Percentiles rank a stretch among this genome's conserved stretches.
Conservation (phyloP, 2,329 filamentous ascomycete genomes). For the Thermothelomyces thermophilus region DNA sequence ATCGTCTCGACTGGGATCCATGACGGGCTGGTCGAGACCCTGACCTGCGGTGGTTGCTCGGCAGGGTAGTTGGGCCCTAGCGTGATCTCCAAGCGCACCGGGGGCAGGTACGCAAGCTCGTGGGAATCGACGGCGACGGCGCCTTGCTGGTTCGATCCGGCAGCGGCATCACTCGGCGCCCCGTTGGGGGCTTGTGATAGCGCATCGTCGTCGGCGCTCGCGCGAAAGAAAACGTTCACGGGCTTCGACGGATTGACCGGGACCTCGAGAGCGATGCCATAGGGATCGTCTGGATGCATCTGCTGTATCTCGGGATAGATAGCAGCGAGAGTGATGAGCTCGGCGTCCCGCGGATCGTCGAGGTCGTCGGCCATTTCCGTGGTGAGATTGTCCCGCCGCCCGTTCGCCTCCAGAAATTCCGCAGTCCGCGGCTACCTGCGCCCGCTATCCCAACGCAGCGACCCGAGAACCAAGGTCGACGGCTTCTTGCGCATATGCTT, state of each 20-base stretch:
- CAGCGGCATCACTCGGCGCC: conserved; percentile 3
- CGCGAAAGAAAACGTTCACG: conserved; percentile 52
- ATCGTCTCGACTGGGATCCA: conserved; percentile 50
- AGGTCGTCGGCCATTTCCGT: conserved; percentile 26
- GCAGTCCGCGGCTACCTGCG: background rate
- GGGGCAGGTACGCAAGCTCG: conserved; percentile 50
- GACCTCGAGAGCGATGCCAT: conserved; percentile 50
- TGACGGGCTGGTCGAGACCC: conserved; percentile 46
- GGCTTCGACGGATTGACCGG: conserved; percentile 49
- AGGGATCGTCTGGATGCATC: conserved; percentile 36
- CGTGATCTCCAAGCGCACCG: conserved; percentile 46
- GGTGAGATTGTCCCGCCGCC: background rate
- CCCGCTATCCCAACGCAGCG: background rate
- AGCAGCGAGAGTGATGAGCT: conserved; percentile 54
- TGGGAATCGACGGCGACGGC: conserved; percentile 40
- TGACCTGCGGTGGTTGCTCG: conserved; percentile 42
- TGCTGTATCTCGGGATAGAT: conserved; percentile 61
- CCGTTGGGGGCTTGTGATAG: conserved; percentile 5
- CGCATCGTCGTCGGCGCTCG: conserved; percentile 33
- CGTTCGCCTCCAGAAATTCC: background rate
- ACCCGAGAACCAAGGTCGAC: background rate
- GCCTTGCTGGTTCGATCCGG: conserved; percentile 1
- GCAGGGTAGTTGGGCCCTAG: conserved; percentile 55
- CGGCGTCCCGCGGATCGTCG: conserved; percentile 49
- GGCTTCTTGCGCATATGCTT: background rate